Conservation (phyloP, 768 basidiomycete species). For the Mycena venus region DNA sequence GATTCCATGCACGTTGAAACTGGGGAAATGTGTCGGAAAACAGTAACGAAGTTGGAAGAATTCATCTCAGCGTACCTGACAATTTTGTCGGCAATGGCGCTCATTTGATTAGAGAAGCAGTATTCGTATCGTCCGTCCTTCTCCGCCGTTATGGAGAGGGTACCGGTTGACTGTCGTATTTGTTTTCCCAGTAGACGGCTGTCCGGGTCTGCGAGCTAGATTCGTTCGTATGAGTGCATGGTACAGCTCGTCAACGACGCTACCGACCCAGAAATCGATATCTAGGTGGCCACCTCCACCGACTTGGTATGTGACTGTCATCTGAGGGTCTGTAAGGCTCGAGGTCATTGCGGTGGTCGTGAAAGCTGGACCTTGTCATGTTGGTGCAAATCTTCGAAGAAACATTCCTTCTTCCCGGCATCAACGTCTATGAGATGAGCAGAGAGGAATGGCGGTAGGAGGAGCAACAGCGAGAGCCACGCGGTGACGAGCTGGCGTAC, state of each 20-base stretch:
- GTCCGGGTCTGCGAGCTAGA: constrained; percentile 86
- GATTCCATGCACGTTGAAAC: constrained; percentile 98
- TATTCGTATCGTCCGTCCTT: constrained; percentile 92
- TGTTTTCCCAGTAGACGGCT: constrained; percentile 80
- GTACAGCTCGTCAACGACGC: background rate
- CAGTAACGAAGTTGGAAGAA: background rate
- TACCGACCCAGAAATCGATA: constrained; percentile 93
- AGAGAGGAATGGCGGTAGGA: constrained; percentile 56
- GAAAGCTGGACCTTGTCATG: constrained; percentile 81
- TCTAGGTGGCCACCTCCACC: constrained; percentile 97
- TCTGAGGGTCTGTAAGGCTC: constrained; percentile 61
- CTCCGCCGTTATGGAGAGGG: constrained; percentile 87
- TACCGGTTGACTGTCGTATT: constrained; percentile 90
- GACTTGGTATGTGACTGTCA: constrained; percentile 99
- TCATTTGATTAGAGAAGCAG: constrained; percentile 99
- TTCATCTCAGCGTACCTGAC: constrained; percentile 74
- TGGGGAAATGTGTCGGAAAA: constrained; percentile 45
- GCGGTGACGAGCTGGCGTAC: constrained; percentile 16
- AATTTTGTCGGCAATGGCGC: constrained; percentile 94
- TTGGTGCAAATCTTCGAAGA: constrained; percentile 93
- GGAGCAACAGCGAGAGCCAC: constrained; percentile 57
- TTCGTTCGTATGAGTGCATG: constrained; percentile 19
- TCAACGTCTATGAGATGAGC: constrained; percentile 82
- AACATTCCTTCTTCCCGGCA: constrained; percentile 91
- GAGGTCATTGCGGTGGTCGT: background rate